Evolutionary conservation across 208 protist genomes (phyloP), one percentile per base, ranked within the genome.

Genomic region (Balamuthia mandrillaris): DNA sequence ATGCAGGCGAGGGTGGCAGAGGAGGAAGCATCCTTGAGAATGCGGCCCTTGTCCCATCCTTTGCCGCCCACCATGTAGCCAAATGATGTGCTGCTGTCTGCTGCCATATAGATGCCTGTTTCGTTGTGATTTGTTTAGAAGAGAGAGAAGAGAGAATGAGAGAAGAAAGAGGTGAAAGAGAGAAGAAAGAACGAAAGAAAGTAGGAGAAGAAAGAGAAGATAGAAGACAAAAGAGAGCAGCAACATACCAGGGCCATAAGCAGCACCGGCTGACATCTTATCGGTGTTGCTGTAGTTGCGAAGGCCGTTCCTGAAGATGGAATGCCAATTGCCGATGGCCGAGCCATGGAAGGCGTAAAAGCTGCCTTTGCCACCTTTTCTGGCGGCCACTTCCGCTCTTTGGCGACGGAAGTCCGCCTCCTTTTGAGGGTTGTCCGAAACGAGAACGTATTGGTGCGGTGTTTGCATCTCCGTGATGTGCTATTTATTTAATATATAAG

Each of bases 311-410:
- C 78, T 12, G 39, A 84, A 84, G 49, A 84, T 84, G 41, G 61
- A 44, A 44, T 72, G 51, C 78, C 78, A 84, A 47, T 84, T 84
- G 44, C 68, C 78, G 54, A 84, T 77, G 31, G 65, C 44, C 39
- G 47, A 72, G 31, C 78, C 78, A 44, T 84, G 78, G 21, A 84
- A 84, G 24, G 78, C 78, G 49, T 51, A 79, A 39, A 84, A 66
- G 27, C 39, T 78, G 9, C 27, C 29, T 12, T 39, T 33, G 41
- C 45, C 37, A 2, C 54, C 49, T 47, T 79, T 44, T 16, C 31
- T 84, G 18, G 41, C 47, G 10, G 44, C 66, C 29, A 49, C 47
- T 39, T 75, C 47, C 66, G 66, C 66, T 7, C 66, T n/a, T 31
- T 75, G 39, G 24, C 41, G 24, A 35, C 42, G 6, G 54, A 84